These are phyloP conservation scores for Pichia sorboxylosa DNA, from an alignment of 1,139 yeast genomes.

Conservation along the genomic window DNA sequence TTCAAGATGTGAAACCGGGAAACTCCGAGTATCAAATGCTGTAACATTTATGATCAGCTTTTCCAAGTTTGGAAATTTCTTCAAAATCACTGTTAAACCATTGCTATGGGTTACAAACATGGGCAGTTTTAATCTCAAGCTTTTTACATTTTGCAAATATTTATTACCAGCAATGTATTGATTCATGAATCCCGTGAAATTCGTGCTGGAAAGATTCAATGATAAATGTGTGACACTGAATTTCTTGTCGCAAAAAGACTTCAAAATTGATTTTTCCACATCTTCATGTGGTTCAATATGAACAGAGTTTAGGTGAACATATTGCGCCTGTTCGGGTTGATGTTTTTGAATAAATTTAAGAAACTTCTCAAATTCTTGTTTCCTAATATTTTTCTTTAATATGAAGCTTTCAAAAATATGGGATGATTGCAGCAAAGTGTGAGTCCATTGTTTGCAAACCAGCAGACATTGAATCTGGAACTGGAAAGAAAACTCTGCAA, in stretches of 20 bases:
- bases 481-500: conserved; percentile 12
- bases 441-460: conserved; percentile 17
- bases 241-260: conserved; percentile 9
- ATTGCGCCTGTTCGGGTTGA: conserved; percentile 4
- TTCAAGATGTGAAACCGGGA: too few relatives aligned
- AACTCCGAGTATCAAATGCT: conserved; percentile 3
- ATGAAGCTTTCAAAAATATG: conserved; percentile 1
- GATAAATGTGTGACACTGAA: conserved; percentile 1
- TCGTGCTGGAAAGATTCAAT: not conserved
- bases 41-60: conserved; percentile 1
- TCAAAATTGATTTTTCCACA: conserved; percentile 17
- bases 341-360: conserved; percentile 10
- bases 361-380: conserved; percentile 11
- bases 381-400: conserved; percentile 2
- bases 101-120: conserved; percentile 1
- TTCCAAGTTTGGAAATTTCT: conserved; percentile 1
- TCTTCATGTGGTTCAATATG: conserved; percentile 11
- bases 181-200: conserved; percentile 1
- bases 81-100: conserved; percentile 1
- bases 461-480: conserved; percentile 10
- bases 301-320: conserved; percentile 5
- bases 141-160: conserved; percentile 6
- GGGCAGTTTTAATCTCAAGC: conserved; percentile 10
- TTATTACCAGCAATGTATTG: conserved; percentile 4
- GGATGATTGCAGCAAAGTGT: conserved; percentile 2